Base-by-base conservation (phyloP, 2,329 filamentous ascomycete genomes). In the Sclerotinia glacialis region DNA sequence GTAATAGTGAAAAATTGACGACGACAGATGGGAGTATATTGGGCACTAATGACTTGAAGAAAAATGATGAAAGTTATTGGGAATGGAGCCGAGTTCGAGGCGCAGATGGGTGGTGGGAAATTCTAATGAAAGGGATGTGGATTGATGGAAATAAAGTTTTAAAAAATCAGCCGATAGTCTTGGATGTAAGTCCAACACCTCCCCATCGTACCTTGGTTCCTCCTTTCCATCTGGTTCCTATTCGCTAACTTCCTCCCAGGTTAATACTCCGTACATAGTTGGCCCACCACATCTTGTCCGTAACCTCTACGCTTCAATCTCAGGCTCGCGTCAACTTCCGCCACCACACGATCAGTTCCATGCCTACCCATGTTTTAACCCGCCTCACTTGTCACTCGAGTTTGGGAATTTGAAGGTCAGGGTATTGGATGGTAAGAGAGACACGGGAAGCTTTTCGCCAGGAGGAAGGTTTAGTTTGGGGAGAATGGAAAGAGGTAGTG, bases 51-150 rank as follows among this genome's bases (percentile, higher is more conserved):
- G 37, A 64, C 31, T 21, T 44, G 26, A 46, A 55, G 18, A 37
- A 8, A 5, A 23, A 47, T 1, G 61, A 60, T 23, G 47, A 55
- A 50, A 58, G 23, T n/a, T 54, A 66, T 5, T 73, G 70, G 71
- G 71, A 70, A 59, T 73, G 71, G 72, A 49, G 67, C 28, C 63
- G 68, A 44, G 71, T 73, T 12, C 69, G 68, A 28, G 72, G 71
- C 5, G 67, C 69, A n/a, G 72, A 72, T 59, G 71, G 71, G 11
- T 73, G 62, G 63, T 72, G 71, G 71, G 70, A 72, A 66, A 68
- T 71, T 5, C 49, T 69, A 0, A 68, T 72, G 68, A 65, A 66
- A 60, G 70, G 70, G 8, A 60, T 72, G 1, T 72, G 68, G 69
- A 31, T 70, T 11, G 68, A 71, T n/a, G 68, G 67, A 2, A 65